phyloP scores from a whole-genome alignment of 1,284 basidiomycete genomes.

The Trichosporon sp. region DNA sequence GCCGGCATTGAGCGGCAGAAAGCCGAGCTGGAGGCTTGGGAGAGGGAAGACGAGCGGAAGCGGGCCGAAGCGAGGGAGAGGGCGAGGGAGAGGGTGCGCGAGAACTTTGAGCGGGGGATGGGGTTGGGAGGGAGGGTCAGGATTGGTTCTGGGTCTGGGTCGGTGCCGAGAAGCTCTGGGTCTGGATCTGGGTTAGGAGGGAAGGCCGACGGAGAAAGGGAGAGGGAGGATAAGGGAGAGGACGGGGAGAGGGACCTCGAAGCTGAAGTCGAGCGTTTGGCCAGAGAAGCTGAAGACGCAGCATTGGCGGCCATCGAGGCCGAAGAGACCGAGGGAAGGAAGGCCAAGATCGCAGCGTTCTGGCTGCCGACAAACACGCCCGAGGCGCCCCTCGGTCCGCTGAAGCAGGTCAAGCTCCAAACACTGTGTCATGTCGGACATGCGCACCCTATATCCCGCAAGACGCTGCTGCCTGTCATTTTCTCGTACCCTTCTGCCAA shows the following conservation, averaged over 20 bases:
- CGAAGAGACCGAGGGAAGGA: slow-evolving; percentile 71
- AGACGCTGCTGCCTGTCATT: slow-evolving; percentile 66
- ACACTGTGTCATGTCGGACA: slow-evolving; percentile 78
- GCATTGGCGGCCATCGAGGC: slow-evolving; percentile 72
- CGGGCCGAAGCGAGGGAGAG: slow-evolving; percentile 59
- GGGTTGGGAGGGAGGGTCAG: slow-evolving; percentile 48
- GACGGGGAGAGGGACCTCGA: slow-evolving; percentile 55
- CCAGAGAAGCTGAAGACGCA: slow-evolving; percentile 73
- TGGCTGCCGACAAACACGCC: slow-evolving; percentile 88
- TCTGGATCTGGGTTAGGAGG: not conserved
- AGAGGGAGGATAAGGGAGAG: not conserved
- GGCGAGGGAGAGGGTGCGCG: slow-evolving; percentile 74
- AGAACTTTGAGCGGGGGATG: slow-evolving; percentile 75
- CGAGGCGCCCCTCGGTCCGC: slow-evolving; percentile 57
- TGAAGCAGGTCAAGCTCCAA: slow-evolving; percentile 74
- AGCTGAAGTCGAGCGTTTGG: slow-evolving; percentile 61
- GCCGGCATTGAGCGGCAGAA: slow-evolving; percentile 82
- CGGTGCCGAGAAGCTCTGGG: too few relatives aligned
- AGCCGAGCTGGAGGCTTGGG: slow-evolving; percentile 63
- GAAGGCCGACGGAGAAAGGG: not conserved
- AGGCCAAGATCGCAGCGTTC: slow-evolving; percentile 84
- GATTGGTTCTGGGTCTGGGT: not conserved
- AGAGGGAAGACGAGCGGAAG: slow-evolving; percentile 69
- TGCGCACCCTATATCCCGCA: slow-evolving; percentile 56
- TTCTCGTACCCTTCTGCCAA: slow-evolving; percentile 57